These are phyloP conservation scores for Globisporangium recalcitrans DNA, from an alignment of 352 stramenopile species.

Conservation along the genomic window DNA sequence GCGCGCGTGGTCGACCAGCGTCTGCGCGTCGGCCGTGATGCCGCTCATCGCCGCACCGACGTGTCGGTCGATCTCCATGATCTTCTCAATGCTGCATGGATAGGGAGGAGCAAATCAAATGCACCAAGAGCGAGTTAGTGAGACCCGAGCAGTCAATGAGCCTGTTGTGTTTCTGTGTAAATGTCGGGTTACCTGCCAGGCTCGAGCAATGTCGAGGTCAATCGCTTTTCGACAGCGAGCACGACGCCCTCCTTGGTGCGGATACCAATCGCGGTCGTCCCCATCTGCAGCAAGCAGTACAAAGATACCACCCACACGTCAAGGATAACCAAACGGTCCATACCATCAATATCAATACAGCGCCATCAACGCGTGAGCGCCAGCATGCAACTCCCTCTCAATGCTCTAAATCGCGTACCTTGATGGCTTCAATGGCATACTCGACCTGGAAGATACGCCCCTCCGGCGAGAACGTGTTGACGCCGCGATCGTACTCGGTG, in stretches of 20 bases:
- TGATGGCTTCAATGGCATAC: slow-evolving; percentile 98
- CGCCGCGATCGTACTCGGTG: slow-evolving; percentile 98
- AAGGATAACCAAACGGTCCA: not conserved
- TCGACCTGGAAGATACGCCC: slow-evolving; percentile 98
- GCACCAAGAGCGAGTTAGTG: too few relatives aligned
- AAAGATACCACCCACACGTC: not conserved
- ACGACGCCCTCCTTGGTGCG: slow-evolving; percentile 97
- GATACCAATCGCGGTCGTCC: slow-evolving; percentile 97
- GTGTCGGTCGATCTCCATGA: slow-evolving; percentile 98
- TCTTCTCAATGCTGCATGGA: slow-evolving; percentile 96
- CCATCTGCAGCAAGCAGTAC: slow-evolving; percentile 64
- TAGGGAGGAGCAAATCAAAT: too few relatives aligned
- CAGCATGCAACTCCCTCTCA: not conserved
- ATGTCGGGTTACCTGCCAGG: slow-evolving; percentile 72
- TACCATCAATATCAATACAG: not conserved
- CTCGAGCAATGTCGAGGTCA: slow-evolving; percentile 96
- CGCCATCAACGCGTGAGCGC: too few relatives aligned
- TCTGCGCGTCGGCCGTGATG: slow-evolving; percentile 97
- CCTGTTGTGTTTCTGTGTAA: not conserved
- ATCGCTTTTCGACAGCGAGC: slow-evolving; percentile 97
- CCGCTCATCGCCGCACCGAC: slow-evolving; percentile 98
- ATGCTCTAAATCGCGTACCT: slow-evolving; percentile 39
- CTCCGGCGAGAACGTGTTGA: slow-evolving; percentile 99
- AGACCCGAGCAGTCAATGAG: not conserved
- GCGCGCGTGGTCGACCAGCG: slow-evolving; percentile 98